Conservation (phyloP, 495 filamentous ascomycete genomes). For the Neohortaea acidophila region DNA sequence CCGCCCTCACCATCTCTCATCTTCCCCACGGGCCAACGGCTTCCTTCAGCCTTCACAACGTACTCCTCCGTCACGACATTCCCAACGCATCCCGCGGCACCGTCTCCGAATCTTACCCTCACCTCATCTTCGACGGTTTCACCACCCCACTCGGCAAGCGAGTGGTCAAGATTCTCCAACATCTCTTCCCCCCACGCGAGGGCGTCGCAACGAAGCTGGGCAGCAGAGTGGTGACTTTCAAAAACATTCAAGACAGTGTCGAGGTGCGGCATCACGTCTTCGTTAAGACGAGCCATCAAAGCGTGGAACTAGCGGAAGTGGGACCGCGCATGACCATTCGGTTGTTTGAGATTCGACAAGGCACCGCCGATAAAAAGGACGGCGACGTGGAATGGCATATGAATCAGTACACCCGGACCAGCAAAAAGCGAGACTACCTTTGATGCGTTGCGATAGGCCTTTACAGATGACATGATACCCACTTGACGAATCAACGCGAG, state of each 20-base stretch:
- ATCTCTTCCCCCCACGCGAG: conserved; percentile 86
- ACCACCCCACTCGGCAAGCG: conserved; percentile 64
- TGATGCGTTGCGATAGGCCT: too few relatives aligned
- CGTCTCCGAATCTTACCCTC: conserved; percentile 84
- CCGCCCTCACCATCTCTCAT: conserved; percentile 76
- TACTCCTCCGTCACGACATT: conserved; percentile 84
- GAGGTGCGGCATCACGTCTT: conserved; percentile 75
- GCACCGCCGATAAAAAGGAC: conserved; percentile 87
- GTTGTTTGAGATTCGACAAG: conserved; percentile 81
- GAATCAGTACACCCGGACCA: conserved; percentile 85
- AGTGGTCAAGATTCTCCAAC: conserved; percentile 81
- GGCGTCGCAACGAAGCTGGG: conserved; percentile 56
- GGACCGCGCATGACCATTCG: conserved; percentile 94
- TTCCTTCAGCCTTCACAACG: conserved; percentile 85
- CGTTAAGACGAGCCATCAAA: conserved; percentile 69
- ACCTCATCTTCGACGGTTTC: conserved; percentile 93
- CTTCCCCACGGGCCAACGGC: conserved; percentile 88
- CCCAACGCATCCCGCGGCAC: conserved; percentile 76
- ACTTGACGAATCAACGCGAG: too few relatives aligned
- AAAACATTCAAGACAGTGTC: conserved; percentile 86
- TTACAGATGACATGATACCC: too few relatives aligned
- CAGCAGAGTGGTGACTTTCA: conserved; percentile 81
- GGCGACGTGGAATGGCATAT: conserved; percentile 95
- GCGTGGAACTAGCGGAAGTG: conserved; percentile 86
- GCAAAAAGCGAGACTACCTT: conserved; percentile 83